A percentile compares a stretch with the other conserved stretches of the same genome.
phyloP scores from a whole-genome alignment of 2,329 filamentous ascomycete species.

The Colletotrichum zoysiae region DNA sequence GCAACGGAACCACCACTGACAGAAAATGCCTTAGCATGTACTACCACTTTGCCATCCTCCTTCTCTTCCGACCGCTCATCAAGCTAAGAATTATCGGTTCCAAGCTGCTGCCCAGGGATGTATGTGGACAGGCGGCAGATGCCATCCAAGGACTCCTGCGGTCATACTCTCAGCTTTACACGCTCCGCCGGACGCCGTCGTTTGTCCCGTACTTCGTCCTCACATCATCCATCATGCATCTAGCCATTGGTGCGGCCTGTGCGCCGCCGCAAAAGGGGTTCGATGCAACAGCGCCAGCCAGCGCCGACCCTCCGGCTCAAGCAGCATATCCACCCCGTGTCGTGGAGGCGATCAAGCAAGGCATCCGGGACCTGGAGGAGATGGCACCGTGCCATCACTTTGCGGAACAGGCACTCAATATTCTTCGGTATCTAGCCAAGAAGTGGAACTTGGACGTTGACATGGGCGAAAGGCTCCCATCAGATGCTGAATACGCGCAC shows the following conservation, averaged over 20 bases:
- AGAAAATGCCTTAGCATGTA: constrained; percentile 67
- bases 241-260: constrained; percentile 62
- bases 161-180: constrained; percentile 71
- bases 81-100: constrained; percentile 74
- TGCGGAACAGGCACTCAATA: constrained; percentile 71
- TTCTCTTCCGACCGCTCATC: constrained; percentile 81
- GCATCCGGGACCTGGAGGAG: constrained; percentile 69
- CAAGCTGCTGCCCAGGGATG: constrained; percentile 72
- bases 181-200: constrained; percentile 68
- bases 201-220: constrained; percentile 74
- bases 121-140: constrained; percentile 73
- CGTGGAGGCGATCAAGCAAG: constrained; percentile 62
- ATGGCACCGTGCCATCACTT: constrained; percentile 73
- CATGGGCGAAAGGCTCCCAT: constrained; percentile 50
- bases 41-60: constrained; percentile 76
- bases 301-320: constrained; percentile 45
- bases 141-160: constrained; percentile 68
- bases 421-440: constrained; percentile 67
- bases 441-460: constrained; percentile 71
- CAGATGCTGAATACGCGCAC: constrained; percentile 53
- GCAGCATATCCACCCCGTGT: constrained; percentile 56
- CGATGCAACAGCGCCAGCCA: constrained; percentile 12
- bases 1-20: neutral
- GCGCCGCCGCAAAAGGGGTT: constrained; percentile 37
- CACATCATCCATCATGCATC: constrained; percentile 71